Evolutionary conservation across 352 stramenopile species (phyloP), one percentile per base, ranked within the genome.

Genomic region (Pythium rhizo-oryzae): DNA sequence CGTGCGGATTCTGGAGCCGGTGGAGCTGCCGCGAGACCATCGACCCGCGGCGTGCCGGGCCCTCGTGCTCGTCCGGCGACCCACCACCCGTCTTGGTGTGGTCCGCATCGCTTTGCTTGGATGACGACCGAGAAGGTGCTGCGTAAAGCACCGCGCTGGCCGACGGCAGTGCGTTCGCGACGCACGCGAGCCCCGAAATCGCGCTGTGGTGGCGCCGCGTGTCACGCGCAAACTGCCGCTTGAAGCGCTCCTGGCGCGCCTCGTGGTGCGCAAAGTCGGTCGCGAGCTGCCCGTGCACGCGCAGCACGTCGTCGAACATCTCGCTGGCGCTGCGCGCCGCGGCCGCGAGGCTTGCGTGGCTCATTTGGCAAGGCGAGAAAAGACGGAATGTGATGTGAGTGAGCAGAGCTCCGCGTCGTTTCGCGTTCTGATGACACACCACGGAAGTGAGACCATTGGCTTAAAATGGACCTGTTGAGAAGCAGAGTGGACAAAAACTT

Each of bases 211-310:
- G 75, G 64, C 75, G 82, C 21, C 79, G 75, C 50, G 80, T 76
- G 53, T 88, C 78, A 39, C 70, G 70, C 16, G 72, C 76, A 67
- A 88, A 87, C 54, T 85, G 75, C 71, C 77, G 76, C 54, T 82
- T 80, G 70, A 90, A 90, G 21, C 74, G 70, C 67, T 76, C 67
- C 58, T 88, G 81, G 23, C 79, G 74, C 1, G 69, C 72, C 46
- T 85, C 80, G 47, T 87, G 74, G 44, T 71, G 74, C 46, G 71
- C 68, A 52, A 87, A 85, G 24, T 83, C 77, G 21, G 72, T 55
- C 52, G 69, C 64, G 44, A 87, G 51, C 62, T 76, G 63, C 39
- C 84, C 70, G 6, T 71, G 59, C 18, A 82, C 63, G 39, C 68
- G 75, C 47, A 71, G 67, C 2, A 84, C 75, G 33, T 85, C 79